Conservation (phyloP, 495 filamentous ascomycete species). For the Podospora conica region DNA sequence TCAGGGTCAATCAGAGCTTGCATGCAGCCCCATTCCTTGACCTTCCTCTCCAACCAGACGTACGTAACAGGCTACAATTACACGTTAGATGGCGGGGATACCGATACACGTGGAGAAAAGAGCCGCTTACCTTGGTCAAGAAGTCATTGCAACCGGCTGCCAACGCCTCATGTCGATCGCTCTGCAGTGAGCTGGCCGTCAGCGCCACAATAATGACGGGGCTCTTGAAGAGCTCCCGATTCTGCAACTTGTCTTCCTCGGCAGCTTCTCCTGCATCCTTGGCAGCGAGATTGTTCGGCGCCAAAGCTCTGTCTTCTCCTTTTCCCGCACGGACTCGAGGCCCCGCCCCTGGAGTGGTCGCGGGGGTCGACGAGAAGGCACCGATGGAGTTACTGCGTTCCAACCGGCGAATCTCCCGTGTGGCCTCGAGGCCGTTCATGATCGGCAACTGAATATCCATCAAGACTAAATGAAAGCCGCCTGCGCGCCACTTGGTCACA, state of each 20-base stretch:
- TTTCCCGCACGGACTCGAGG: background rate
- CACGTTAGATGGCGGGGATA: background rate
- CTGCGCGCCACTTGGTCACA: conserved; percentile 82
- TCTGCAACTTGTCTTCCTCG: conserved; percentile 64
- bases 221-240: conserved; percentile 75
- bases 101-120: conserved; percentile 10
- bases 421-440: conserved; percentile 96
- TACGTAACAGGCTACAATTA: conserved; percentile 81
- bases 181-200: conserved; percentile 87
- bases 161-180: conserved; percentile 88
- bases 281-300: background rate
- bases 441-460: conserved; percentile 99
- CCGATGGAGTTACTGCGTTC: conserved; percentile 88
- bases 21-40: conserved; percentile 99
- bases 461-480: conserved; percentile 93
- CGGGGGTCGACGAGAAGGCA: conserved; percentile 54
- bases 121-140: conserved; percentile 78
- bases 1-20: conserved; percentile 98
- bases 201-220: conserved; percentile 97
- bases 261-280: conserved; percentile 22
- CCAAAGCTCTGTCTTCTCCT: background rate
- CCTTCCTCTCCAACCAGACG: conserved; percentile 93
- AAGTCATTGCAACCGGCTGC: conserved; percentile 98
- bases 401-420: conserved; percentile 86
- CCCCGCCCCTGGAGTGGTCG: conserved; percentile 2